Conservation (phyloP, 805 yeast genomes). For the Wickerhamia fluorescens region DNA sequence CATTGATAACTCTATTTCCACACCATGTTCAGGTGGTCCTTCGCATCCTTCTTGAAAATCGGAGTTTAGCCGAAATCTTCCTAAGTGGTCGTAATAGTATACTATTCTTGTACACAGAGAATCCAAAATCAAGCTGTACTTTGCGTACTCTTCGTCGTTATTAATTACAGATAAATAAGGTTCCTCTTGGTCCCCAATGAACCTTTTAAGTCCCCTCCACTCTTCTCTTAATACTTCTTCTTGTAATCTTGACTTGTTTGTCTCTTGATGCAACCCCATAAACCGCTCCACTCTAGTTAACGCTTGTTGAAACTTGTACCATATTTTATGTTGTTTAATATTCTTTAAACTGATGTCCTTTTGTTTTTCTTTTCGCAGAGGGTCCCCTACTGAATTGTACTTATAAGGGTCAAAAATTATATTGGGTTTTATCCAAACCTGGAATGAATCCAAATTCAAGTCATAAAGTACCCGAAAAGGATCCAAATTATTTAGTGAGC, state of each 20-base stretch:
- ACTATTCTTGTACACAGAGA: constrained; percentile 47
- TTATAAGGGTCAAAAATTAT: constrained; percentile 42
- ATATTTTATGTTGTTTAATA: constrained; percentile 14
- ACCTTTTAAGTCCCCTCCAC: constrained; percentile 80
- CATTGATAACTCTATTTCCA: constrained; percentile 50
- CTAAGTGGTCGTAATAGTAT: constrained; percentile 71
- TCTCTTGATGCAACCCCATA: neutral
- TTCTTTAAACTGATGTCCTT: constrained; percentile 4
- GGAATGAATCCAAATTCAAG: constrained; percentile 44
- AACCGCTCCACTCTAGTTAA: constrained; percentile 3
- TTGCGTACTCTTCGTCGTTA: constrained; percentile 71
- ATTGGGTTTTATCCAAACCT: constrained; percentile 62
- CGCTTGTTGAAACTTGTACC: constrained; percentile 14
- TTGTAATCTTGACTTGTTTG: constrained; percentile 3
- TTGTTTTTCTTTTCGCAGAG: neutral
- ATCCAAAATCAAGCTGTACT: constrained; percentile 61
- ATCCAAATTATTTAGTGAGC: constrained; percentile 46
- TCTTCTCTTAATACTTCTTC: constrained; percentile 10
- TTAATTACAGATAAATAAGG: constrained; percentile 21
- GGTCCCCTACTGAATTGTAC: constrained; percentile 1
- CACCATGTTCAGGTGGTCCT: constrained; percentile 37
- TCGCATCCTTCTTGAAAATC: neutral
- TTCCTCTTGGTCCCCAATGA: constrained; percentile 38
- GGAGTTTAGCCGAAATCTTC: constrained; percentile 22
- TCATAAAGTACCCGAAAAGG: constrained; percentile 41